phyloP scores from a whole-genome alignment of 2,329 filamentous ascomycete species.

The Aspergillus persii region DNA sequence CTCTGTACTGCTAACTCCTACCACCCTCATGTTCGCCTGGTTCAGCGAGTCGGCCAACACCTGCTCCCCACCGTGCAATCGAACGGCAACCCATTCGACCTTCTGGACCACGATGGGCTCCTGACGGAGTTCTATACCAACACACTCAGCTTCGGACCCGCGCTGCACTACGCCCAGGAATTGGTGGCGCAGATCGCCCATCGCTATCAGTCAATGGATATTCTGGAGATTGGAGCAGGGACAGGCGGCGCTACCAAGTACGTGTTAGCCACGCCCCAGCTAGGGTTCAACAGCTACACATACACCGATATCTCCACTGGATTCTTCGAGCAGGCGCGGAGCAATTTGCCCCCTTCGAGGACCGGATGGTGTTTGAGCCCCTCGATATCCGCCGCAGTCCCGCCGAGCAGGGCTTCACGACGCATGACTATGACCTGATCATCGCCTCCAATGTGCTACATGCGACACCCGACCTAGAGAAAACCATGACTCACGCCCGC shows the following conservation, averaged over 20 bases:
- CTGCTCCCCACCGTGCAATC: no score
- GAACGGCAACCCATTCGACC: no score
- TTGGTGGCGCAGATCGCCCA: slow-evolving; percentile 3
- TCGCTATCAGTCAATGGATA: slow-evolving; percentile 4
- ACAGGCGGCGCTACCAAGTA: slow-evolving; percentile 10
- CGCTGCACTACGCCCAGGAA: no score
- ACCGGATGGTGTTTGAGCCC: slow-evolving; percentile 17
- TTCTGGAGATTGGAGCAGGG: slow-evolving; percentile 22
- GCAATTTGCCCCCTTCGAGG: slow-evolving; percentile 21
- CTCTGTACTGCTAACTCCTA: no score
- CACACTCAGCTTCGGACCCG: background rate
- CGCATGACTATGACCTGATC: slow-evolving; percentile 26
- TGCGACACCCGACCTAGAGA: slow-evolving; percentile 20
- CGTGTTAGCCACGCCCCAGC: background rate
- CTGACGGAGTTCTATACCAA: no score
- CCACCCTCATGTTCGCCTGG: no score
- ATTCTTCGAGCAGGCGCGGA: slow-evolving; percentile 30
- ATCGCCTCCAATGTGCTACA: slow-evolving; percentile 30
- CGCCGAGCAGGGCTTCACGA: slow-evolving; percentile 22
- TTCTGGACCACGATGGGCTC: no score
- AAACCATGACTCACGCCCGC: slow-evolving; percentile 21
- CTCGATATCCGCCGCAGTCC: slow-evolving; percentile 26
- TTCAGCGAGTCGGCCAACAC: no score
- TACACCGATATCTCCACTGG: slow-evolving; percentile 23
- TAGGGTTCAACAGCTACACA: slow-evolving; percentile 8